Evolutionary conservation across 805 yeast genomes (phyloP), one percentile per base, ranked within the genome.

Genomic region (Yarrowia sp.): DNA sequence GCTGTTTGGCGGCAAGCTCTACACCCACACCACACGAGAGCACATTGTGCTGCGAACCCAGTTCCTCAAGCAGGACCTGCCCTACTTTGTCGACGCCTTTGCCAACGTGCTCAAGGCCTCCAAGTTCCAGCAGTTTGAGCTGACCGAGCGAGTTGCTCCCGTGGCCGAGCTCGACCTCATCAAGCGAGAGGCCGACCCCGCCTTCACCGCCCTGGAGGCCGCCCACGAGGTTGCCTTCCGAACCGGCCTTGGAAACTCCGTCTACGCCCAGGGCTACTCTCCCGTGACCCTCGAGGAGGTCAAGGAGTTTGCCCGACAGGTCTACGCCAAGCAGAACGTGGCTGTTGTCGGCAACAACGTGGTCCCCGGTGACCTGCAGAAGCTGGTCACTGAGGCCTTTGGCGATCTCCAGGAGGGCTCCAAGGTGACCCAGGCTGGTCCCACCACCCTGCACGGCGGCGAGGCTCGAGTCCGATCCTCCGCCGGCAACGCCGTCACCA

Each of bases 51-150:
- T 94, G 76, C 85, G 86, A 73, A 89, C 98, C 70, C 84, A 85
- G 74, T 95, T 95, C 83, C 85, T 94, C 80, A 88, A 88, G 78
- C 91, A 90, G 81, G 90, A 89, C 78, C 86, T 95, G 77, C 98
- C 98, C 70, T 95, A 88, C 85, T 95, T 86, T 80, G 97, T 94
- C 72, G 89, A 89, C 75, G 90, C 91, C 40, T 81, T 95, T 69
- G 94, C 91, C 76, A 88, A 88, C 75, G 90, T 89, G 69, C 77
- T 77, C 70, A 71, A 88, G 76, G 84, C 85, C 79, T 86, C 97
- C 58, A 80, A 88, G 46, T 93, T 84, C 87, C 89, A 89, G 81
- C 87, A 89, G 67, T 92, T 91, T 82, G 97, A 95, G 83, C 83
- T 89, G 71, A 79, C 80, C 68, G 99, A 95, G 85, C 82, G 86